These are phyloP conservation scores for Ampelomyces quisqualis DNA, from an alignment of 2,329 filamentous ascomycete species.

Conservation along the genomic window DNA sequence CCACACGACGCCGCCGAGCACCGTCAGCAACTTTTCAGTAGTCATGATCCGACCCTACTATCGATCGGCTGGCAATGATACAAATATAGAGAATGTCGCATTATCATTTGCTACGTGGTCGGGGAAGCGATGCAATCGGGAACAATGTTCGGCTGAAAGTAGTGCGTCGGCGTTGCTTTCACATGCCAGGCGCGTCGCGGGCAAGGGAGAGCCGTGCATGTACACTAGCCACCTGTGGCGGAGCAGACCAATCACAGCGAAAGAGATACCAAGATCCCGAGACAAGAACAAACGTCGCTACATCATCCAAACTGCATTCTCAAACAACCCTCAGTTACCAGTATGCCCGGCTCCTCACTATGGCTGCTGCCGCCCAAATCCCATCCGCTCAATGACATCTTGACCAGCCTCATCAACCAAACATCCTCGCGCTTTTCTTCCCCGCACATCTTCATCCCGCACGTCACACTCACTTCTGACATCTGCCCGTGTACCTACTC, in stretches of 20 bases:
- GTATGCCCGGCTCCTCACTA: conserved; percentile 47
- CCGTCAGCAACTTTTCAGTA: conserved; percentile 13
- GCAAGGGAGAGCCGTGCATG: not conserved
- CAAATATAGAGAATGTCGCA: conserved; percentile 22
- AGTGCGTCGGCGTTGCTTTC: conserved; percentile 12
- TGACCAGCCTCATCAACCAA: conserved; percentile 40
- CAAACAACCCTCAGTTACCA: not conserved
- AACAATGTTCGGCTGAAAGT: conserved; percentile 7
- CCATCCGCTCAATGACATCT: conserved; percentile 32
- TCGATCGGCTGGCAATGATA: conserved; percentile 13
- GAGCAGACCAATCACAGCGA: conserved; percentile 3
- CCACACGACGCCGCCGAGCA: conserved; percentile 32
- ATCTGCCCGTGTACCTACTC: conserved; percentile 29
- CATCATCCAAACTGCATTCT: not conserved
- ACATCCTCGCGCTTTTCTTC: conserved; percentile 40
- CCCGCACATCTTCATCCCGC: conserved; percentile 44
- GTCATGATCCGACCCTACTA: conserved; percentile 22
- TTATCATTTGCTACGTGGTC: conserved; percentile 27
- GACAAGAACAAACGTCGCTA: not conserved
- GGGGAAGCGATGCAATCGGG: conserved; percentile 20
- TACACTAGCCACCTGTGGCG: conserved; percentile 14
- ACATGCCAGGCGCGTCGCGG: conserved; percentile 12
- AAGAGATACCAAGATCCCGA: not conserved
- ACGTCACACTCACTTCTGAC: conserved; percentile 47
- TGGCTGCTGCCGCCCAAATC: conserved; percentile 46